Base-by-base conservation (phyloP, 139 green algal genomes). In the Nannochloris sp. region DNA sequence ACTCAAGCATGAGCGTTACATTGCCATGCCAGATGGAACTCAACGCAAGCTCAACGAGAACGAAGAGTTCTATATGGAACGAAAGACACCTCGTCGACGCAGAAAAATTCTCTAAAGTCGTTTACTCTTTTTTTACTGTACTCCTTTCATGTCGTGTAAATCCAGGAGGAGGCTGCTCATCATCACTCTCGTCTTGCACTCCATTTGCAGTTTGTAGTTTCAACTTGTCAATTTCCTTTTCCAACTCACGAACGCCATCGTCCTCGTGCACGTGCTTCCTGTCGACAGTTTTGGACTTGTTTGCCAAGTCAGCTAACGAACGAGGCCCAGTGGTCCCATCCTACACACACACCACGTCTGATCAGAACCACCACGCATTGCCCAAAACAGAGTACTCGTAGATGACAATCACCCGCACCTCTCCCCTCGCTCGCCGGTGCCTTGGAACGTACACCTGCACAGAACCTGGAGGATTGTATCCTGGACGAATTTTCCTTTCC, bases 391-490 rank as follows among this genome's bases (percentile, higher is more conserved):
- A 21, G 8, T 11, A 40, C 1, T 14, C 34, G 0, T 16, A 54
- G 10, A 6, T 25, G 16, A 25, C 34, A 21, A 60, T 12, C 16
- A 62, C 37, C 23, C 15, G 25, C 21, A 14, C 15, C 19, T 62
- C 53, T 16, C n/a, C 34, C 36, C 3, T 8, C 34, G 34, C 34
- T 40, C 46, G 46, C 6, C 46, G 15, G 15, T 21, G 2, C 21
- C 44, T 64, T 18, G 79, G 76, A 11, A 78, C 51, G 64, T 89
- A 93, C 0, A 83, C 66, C 6, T 75, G 78, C 68, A 89, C 81
- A 70, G 95, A 88, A 2, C 95, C 89, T 70, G 93, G 89, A 9
- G 89, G 88, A 3, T 78, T 62, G 57, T 93, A 95, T 16, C 88
- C 88, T 6, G 85, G 71, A 27, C 81, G 73, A 18, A 95, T 80